Evolutionary conservation across 2,329 filamentous ascomycete genomes (phyloP).

Genomic region (Hysterium pulicare): DNA sequence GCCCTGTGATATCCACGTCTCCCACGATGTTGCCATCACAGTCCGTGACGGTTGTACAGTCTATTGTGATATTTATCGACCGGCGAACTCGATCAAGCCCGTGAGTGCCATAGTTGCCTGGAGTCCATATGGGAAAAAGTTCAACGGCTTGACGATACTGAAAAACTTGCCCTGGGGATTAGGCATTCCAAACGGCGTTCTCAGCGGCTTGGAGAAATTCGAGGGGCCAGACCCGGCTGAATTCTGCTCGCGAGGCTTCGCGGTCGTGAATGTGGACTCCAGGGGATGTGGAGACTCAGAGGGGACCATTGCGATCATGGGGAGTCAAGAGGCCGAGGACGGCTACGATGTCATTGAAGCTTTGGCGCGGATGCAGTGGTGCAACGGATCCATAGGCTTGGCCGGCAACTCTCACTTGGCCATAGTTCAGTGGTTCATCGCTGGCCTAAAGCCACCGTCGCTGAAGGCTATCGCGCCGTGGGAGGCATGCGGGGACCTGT

Average conservation of each 20-base stretch:
- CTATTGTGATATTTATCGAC: no score
- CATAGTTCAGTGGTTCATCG: constrained; percentile 43
- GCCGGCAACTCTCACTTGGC: constrained; percentile 46
- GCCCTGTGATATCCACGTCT: no score
- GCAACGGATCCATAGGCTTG: constrained; percentile 44
- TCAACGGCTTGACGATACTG: no score
- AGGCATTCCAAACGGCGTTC: constrained; percentile 13
- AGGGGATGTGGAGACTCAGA: constrained; percentile 32
- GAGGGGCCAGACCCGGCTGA: constrained; percentile 42
- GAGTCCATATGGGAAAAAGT: no score
- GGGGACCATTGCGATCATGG: constrained; percentile 38
- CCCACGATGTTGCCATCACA: no score
- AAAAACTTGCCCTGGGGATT: no score
- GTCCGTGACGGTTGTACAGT: no score
- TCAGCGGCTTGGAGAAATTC: constrained; percentile 40
- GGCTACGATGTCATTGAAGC: constrained; percentile 46
- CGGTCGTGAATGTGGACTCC: constrained; percentile 32
- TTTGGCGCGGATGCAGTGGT: constrained; percentile 43
- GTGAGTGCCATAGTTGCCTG: no score
- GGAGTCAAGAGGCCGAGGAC: constrained; percentile 45
- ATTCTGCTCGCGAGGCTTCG: constrained; percentile 33
- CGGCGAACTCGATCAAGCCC: no score
- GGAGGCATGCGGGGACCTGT: constrained; percentile 40
- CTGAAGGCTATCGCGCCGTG: constrained; percentile 45
- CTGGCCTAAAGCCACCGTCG: constrained; percentile 39